Evolutionary conservation across 1,284 basidiomycete species (phyloP), one percentile per base, ranked within the genome.

Genomic region (Trichosporon asahii): DNA sequence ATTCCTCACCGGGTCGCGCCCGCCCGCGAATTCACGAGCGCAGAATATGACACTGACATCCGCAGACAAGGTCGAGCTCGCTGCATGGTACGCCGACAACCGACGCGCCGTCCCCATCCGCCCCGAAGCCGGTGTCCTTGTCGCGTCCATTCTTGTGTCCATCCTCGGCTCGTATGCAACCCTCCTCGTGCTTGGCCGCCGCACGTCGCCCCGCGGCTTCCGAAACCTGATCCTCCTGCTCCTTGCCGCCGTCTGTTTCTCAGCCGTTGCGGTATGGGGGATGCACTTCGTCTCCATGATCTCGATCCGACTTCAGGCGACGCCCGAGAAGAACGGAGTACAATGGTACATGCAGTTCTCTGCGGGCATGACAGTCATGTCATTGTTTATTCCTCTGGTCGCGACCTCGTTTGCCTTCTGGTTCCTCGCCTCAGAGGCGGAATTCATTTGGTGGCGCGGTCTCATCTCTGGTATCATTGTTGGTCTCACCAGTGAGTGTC

Each of bases 221-320:
- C 76, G 82, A 44, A 86, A 86, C 76, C 75, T 84, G 70, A 65
- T 75, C n/a, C 76, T 85, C 23, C 82, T 86, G 63, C 70, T 80
- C 66, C 86, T 88, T 66, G 85, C 89, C 12, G 94, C 93, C 35
- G 86, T 88, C 64, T 91, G 93, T 69, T 95, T 95, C 87, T 92
- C 93, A 63, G 93, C 92, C 23, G 92, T 94, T 75, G 92, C 90
- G 75, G 91, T 84, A 14, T 85, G 82, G 83, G 80, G 79, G 29
- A 84, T 84, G 85, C 85, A 86, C 79, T 86, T 86, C 70, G 85
- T 86, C 76, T 83, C 84, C 68, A 84, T 84, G 82, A 80, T 80
- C 72, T 81, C 83, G 78, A 80, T 85, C 68, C 76, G 80, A 35
- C 80, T 86, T 18, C 70, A 76, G 46, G 37, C 71, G 46, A 31